phyloP scores from a whole-genome alignment of 129 eudicot genomes.

The Ambrosia trifida region DNA sequence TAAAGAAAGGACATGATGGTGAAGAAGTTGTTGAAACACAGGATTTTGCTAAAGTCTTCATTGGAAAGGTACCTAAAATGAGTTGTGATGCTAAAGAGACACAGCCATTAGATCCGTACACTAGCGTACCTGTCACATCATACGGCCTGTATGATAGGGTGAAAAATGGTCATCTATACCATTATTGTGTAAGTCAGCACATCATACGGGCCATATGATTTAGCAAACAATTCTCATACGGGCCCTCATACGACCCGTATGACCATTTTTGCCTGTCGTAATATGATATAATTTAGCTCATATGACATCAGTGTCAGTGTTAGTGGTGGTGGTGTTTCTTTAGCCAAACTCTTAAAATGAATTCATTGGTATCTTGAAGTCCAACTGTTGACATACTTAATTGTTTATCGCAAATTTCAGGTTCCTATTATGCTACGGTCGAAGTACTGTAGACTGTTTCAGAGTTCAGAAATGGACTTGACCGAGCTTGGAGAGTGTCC shows the following conservation, averaged over 20 bases:
- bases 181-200: too few species aligned
- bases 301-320: too few species aligned
- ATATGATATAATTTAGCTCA: too few species aligned
- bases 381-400: neutral
- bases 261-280: too few species aligned
- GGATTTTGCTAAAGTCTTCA: conserved; percentile 78
- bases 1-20: conserved; percentile 93
- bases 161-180: too few species aligned
- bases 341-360: neutral
- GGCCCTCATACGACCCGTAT: too few species aligned
- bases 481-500: conserved; percentile 99
- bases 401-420: conserved; percentile 34
- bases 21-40: conserved; percentile 89
- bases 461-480: conserved; percentile 88
- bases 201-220: too few species aligned
- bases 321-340: too few species aligned
- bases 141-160: too few species aligned
- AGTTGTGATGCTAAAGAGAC: neutral
- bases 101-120: too few species aligned
- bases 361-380: neutral
- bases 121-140: too few species aligned
- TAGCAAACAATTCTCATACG: too few species aligned
- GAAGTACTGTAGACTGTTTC: conserved; percentile 81
- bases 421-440: conserved; percentile 98
- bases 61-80: conserved; percentile 65